Base-by-base conservation (phyloP, 2,329 filamentous ascomycete genomes). In the Aspergillus amoenus region DNA sequence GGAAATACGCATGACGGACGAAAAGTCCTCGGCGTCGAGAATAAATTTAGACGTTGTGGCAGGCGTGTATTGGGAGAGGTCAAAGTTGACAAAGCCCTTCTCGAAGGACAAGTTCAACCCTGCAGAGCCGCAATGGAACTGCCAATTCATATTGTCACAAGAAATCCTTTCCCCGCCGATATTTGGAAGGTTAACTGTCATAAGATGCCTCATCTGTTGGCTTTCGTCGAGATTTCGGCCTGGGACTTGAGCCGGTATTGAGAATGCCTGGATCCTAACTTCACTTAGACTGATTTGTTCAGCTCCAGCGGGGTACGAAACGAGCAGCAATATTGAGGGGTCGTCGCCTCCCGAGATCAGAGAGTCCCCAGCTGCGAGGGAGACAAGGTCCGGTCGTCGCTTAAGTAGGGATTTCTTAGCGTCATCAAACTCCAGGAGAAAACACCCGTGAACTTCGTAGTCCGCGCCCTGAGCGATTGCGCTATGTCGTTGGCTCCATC, bases 1-100 rank as follows among this genome's bases (percentile, higher is more conserved):
- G 5, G 77, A 77, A 42, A 78, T 68, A 30, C 76, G 75, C 69
- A 78, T 72, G 32, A 76, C 62, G 2, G 76, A 79, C 1, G 72
- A 74, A 45, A 77, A 76, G 4, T 64, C 55, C 34, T 75, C 73
- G 30, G 71, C 62, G 3, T 66, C 66, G 5, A 77, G 66, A 15
- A 76, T 68, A 39, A 78, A 71, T 17, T 72, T 68, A 5, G 75
- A 74, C 6, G 72, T 72, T 34, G 73, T 64, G 7, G 67, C 67
- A 3, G 76, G 74, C 2, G 72, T 69, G 55, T 76, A 76, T 51
- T 77, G 75, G 4, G 77, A 78, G 9, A 78, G 64, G 54, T 79
- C 74, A 58, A 76, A 71, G 55, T 71, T 76, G 52, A 75, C 62
- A 50, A 77, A 77, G 22, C 75, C 75, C 47, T 65, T 68, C 9